Evolutionary conservation across 2,329 filamentous ascomycete species (phyloP), one percentile per base, ranked within the genome.

Genomic region (Capronia americana): DNA sequence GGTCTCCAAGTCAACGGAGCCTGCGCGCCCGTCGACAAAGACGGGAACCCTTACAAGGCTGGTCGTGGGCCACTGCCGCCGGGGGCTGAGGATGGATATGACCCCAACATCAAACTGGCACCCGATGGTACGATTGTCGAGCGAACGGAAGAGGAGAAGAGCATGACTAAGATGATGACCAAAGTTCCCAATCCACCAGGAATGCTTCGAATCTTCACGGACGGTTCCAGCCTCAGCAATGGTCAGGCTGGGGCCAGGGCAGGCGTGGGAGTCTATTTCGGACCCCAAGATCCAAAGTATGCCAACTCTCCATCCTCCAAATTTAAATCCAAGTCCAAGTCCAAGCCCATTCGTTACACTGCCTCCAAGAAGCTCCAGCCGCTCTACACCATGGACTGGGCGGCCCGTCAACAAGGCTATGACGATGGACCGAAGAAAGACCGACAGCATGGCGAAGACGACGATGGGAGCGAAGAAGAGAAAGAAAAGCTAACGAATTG

Each of bases 251-350:
- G 82, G 50, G 86, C 87, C 20, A 80, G 84, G 55, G 87, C 84
- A 20, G 87, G 87, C 10, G 84, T 89, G 2, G 87, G 87, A 8
- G 87, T 90, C 30, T 90, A 85, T 76, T 90, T 90, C 76, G 87
- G 87, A 5, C 84, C 85, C 4, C 79, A 80, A 20, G 86, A 87
- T 73, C 75, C 79, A 65, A 83, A 84, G 85, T 87, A 77, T 73
- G 80, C 69, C 73, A 57, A 53, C 46, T 54, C 57, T 65, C 51
- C 68, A 51, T 55, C 50, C 48, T 60, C 50, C 34, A 55, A 55
- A 64, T 62, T 63, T 64, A 63, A 38, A 23, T 61, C 58, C 26
- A 55, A 59, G 53, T 44, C 38, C 32, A 63, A 67, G 23, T 23
- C 54, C 65, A 65, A 44, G 23, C 61, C 58, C 30, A 50, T 32